These are phyloP conservation scores for Pseudocercospora cruenta DNA, from an alignment of 2,329 filamentous ascomycete species.

Conservation along the genomic window DNA sequence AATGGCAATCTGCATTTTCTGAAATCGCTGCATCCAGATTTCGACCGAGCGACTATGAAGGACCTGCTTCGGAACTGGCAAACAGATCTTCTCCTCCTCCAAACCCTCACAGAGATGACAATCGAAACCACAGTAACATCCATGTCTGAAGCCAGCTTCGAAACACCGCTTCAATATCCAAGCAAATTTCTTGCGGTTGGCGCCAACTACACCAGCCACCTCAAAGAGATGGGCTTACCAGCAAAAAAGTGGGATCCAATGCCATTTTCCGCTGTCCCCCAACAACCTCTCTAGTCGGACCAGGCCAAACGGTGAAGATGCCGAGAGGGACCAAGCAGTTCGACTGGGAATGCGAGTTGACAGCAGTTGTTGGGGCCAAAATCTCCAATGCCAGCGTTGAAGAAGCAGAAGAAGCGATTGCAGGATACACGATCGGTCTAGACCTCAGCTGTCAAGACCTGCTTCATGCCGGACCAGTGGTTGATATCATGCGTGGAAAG, in stretches of 20 bases:
- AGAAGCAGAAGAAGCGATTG: slow-evolving; percentile 4
- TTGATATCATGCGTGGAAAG: slow-evolving; percentile 11
- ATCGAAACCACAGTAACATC: no score
- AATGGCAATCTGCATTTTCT: not conserved
- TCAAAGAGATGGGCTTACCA: slow-evolving; percentile 3
- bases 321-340: not conserved
- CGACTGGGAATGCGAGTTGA: slow-evolving; percentile 10
- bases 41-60: not conserved
- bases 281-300: slow-evolving; percentile 5
- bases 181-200: slow-evolving; percentile 6
- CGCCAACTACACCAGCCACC: slow-evolving; percentile 4
- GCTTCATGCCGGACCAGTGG: not conserved
- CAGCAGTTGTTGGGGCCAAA: not conserved
- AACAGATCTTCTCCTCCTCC: not conserved
- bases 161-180: slow-evolving; percentile 5
- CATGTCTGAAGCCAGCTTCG: not conserved
- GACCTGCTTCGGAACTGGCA: not conserved
- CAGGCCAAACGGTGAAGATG: not conserved
- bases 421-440: slow-evolving; percentile 7
- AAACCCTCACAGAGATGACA: not conserved
- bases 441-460: slow-evolving; percentile 9
- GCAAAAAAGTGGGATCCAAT: slow-evolving; percentile 8
- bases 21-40: not conserved
- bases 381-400: not conserved
- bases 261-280: slow-evolving; percentile 8